Percentiles rank a stretch among this genome's conserved stretches.
Conservation (phyloP, 352 stramenopile species). For the Pythium phragmiticola region DNA sequence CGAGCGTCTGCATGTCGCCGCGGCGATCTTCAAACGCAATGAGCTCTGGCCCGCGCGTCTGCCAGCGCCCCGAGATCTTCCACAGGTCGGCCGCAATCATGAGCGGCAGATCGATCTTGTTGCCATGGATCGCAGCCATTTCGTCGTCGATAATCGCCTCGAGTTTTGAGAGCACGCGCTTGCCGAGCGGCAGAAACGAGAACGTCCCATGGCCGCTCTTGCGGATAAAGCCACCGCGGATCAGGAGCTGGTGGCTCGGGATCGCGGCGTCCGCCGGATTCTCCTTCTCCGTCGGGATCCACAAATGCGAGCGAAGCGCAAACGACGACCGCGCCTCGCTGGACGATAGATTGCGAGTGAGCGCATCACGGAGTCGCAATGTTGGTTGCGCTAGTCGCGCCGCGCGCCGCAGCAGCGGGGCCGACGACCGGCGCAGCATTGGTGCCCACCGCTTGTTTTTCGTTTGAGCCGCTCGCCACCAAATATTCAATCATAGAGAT, state of each 20-base stretch:
- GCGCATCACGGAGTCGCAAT: background rate
- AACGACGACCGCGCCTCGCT: slow-evolving; percentile 27
- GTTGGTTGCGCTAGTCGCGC: slow-evolving; percentile 8
- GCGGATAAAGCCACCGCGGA: slow-evolving; percentile 84
- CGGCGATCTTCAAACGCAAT: slow-evolving; percentile 80
- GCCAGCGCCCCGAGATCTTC: slow-evolving; percentile 82
- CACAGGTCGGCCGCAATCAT: slow-evolving; percentile 77
- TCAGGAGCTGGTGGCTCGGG: slow-evolving; percentile 81
- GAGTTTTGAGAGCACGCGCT: slow-evolving; percentile 72
- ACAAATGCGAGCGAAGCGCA: slow-evolving; percentile 44
- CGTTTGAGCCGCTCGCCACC: slow-evolving; percentile 14
- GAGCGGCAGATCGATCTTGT: slow-evolving; percentile 81
- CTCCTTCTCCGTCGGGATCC: slow-evolving; percentile 76
- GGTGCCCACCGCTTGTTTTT: background rate
- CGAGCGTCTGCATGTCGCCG: slow-evolving; percentile 63
- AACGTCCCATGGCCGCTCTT: slow-evolving; percentile 84
- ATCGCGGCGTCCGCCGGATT: slow-evolving; percentile 76
- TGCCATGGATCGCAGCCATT: slow-evolving; percentile 75
- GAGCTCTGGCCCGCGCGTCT: slow-evolving; percentile 78
- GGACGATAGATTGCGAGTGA: background rate
- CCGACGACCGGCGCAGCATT: slow-evolving; percentile 15
- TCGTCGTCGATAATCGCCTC: slow-evolving; percentile 82
- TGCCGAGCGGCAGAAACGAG: slow-evolving; percentile 73
- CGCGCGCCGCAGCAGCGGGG: background rate
- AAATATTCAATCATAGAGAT: slow-evolving; percentile 7